phyloP scores from a whole-genome alignment of 2,329 filamentous ascomycete species.

The Colletotrichum tropicicola region DNA sequence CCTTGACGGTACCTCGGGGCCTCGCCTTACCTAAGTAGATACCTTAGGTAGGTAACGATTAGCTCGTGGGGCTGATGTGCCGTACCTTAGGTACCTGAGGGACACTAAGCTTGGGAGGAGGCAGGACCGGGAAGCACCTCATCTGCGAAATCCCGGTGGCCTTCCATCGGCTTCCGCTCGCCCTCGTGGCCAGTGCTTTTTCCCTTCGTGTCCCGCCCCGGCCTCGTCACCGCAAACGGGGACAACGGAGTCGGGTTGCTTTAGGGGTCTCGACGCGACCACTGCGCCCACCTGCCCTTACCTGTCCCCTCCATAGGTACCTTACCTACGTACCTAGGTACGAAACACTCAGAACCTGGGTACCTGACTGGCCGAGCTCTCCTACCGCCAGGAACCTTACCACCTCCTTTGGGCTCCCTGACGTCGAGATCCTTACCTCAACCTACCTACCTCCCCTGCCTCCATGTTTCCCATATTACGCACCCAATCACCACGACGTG shows the following conservation, averaged over 20 bases:
- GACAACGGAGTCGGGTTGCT: background rate
- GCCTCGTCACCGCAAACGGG: background rate
- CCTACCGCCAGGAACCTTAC: background rate
- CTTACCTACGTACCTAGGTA: too few relatives aligned
- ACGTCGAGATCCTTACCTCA: slow-evolving; percentile 10
- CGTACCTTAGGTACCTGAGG: background rate
- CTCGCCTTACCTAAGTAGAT: background rate
- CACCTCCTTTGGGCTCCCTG: background rate
- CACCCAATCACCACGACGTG: slow-evolving; percentile 4
- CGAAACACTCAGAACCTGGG: slow-evolving; percentile 14
- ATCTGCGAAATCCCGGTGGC: background rate
- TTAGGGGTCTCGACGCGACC: slow-evolving; percentile 3
- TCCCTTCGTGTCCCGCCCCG: background rate
- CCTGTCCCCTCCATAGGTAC: too few relatives aligned
- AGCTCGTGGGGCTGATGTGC: slow-evolving; percentile 19
- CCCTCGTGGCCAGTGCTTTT: background rate
- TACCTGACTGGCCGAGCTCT: slow-evolving; percentile 18
- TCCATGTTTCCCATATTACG: background rate
- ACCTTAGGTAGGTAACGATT: slow-evolving; percentile 17
- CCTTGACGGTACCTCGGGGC: background rate
- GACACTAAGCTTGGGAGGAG: background rate
- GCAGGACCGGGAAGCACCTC: too few relatives aligned
- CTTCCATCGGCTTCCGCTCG: slow-evolving; percentile 13
- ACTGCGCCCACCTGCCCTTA: background rate
- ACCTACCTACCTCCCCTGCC: background rate